These are phyloP conservation scores for Populus trichocarpa DNA, from an alignment of 441 rosid species.

Conservation along the genomic window DNA sequence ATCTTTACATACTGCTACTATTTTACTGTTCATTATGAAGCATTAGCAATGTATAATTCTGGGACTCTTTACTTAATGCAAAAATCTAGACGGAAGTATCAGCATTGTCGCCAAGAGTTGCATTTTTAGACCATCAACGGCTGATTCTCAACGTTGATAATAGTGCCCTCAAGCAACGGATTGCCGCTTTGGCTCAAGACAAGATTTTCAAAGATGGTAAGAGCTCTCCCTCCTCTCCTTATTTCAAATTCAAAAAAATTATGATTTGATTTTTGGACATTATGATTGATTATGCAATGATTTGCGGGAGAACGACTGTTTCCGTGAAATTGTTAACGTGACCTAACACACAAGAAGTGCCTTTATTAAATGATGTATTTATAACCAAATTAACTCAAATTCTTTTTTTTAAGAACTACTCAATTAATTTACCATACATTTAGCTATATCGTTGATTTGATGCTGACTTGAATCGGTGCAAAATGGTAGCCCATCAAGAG, in stretches of 20 bases:
- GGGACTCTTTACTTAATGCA: not conserved
- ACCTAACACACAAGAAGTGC: not conserved
- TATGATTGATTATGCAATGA: not conserved
- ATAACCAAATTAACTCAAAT: not conserved
- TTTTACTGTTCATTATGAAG: too few relatives aligned
- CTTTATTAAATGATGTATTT: not conserved
- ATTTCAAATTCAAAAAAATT: not conserved
- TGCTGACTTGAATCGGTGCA: not conserved
- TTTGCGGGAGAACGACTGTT: not conserved
- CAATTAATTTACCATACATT: too few relatives aligned
- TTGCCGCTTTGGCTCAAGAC: conserved; percentile 74
- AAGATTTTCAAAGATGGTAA: conserved; percentile 70
- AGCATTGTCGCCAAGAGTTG: conserved; percentile 68
- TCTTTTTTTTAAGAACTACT: too few relatives aligned
- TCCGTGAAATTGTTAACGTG: not conserved
- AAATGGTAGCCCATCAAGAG: conserved; percentile 76
- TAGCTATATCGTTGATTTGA: not conserved
- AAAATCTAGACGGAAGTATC: conserved; percentile 54
- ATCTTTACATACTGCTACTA: not conserved
- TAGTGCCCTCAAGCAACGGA: conserved; percentile 67
- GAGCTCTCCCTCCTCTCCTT: not conserved
- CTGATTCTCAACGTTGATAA: conserved; percentile 60
- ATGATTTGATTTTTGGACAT: not conserved
- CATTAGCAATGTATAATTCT: not conserved
- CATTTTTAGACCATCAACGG: conserved; percentile 63